Percentiles rank a stretch among this genome's conserved stretches.
Evolutionary conservation across 495 filamentous ascomycete species (phyloP).

Genomic region (Amorphotheca resinae): DNA sequence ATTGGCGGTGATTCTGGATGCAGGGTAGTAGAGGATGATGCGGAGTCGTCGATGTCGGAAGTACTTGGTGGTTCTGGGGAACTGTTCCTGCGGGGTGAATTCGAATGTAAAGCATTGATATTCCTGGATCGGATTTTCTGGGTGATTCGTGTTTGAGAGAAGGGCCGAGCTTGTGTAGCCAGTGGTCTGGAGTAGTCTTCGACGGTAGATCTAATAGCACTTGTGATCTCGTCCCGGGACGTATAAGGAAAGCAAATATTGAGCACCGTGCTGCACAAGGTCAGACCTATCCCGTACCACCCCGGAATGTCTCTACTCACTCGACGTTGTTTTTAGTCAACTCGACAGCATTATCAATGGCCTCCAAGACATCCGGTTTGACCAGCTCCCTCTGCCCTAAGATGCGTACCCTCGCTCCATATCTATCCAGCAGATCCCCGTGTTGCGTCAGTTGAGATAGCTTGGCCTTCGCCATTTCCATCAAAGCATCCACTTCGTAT

Average conservation of each 20-base stretch:
- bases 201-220: slow-evolving; percentile 79
- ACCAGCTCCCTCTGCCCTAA: slow-evolving; percentile 72
- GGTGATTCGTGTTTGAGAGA: slow-evolving; percentile 76
- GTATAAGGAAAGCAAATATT: slow-evolving; percentile 99
- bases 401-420: slow-evolving; percentile 76
- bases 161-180: slow-evolving; percentile 47
- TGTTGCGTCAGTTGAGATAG: slow-evolving; percentile 83
- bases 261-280: slow-evolving; percentile 50
- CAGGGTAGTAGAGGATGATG: slow-evolving; percentile 21
- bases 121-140: slow-evolving; percentile 61
- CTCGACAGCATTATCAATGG: slow-evolving; percentile 67
- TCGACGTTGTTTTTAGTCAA: slow-evolving; percentile 74
- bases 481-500: slow-evolving; percentile 92
- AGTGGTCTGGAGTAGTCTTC: slow-evolving; percentile 63
- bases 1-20: slow-evolving; percentile 19
- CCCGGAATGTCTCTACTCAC: slow-evolving; percentile 26
- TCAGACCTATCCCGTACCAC: neutral
- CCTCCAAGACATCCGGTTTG: slow-evolving; percentile 74
- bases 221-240: slow-evolving; percentile 87
- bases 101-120: slow-evolving; percentile 22
- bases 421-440: slow-evolving; percentile 83
- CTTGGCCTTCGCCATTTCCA: slow-evolving; percentile 96
- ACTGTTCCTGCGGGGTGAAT: slow-evolving; percentile 4
- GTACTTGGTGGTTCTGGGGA: slow-evolving; percentile 19
- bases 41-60: slow-evolving; percentile 18